Evolutionary conservation across 2,329 filamentous ascomycete genomes (phyloP).

Genomic region (Macroventuria anomochaeta): DNA sequence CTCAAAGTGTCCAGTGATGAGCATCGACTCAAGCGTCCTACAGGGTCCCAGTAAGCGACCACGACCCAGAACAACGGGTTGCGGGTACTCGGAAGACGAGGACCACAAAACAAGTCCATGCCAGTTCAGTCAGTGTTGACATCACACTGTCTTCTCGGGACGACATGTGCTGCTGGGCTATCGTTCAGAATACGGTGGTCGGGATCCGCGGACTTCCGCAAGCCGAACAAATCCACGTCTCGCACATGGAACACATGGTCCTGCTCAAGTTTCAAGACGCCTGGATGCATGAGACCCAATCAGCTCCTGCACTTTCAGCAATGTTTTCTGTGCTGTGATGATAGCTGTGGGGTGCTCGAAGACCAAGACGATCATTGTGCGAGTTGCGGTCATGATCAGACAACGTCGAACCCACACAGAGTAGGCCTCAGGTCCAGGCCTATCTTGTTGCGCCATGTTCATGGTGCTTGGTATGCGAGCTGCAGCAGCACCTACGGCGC

Average conservation of each 20-base stretch:
- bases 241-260: not conserved
- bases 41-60: not conserved
- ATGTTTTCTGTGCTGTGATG: conserved; percentile 30
- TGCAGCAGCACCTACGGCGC: conserved; percentile 40
- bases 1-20: not conserved
- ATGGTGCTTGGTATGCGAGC: conserved; percentile 26
- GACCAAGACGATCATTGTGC: conserved; percentile 34
- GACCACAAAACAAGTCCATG: not conserved
- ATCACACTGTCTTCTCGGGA: not conserved
- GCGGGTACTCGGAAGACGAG: not conserved
- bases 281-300: conserved; percentile 19
- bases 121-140: not conserved
- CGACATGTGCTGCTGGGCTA: not conserved
- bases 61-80: not conserved
- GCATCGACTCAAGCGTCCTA: not conserved
- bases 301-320: conserved; percentile 39
- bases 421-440: conserved; percentile 19
- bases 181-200: not conserved
- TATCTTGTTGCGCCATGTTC: conserved; percentile 18
- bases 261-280: not conserved
- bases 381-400: conserved; percentile 38
- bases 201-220: conserved; percentile 14
- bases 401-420: conserved; percentile 35
- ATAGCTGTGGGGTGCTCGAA: conserved; percentile 38
- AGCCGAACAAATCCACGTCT: conserved; percentile 14